Evolutionary conservation across 2,329 filamentous ascomycete genomes (phyloP), one percentile per base, ranked within the genome.

Genomic region (Trichoderma endophyticum): DNA sequence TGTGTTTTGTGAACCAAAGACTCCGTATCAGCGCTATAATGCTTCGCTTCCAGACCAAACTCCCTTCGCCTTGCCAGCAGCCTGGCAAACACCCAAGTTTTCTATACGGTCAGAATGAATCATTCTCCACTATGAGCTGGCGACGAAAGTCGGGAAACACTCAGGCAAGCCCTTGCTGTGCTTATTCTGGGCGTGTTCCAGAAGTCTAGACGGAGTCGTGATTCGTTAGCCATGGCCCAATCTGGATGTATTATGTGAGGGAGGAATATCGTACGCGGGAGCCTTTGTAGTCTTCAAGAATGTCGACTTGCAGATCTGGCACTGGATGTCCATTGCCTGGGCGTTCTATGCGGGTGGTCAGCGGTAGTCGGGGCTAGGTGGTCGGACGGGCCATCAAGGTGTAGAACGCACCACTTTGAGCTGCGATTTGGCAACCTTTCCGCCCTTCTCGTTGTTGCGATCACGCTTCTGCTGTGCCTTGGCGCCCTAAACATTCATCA

Each of bases 201-300:
- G 88, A 74, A 94, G 88, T 74, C 89, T 91, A 74, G 66, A 36
- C 6, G 59, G 14, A 70, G 26, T n/a, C 30, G 28, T 26, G 51
- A 56, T 3, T 2, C 67, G 67, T 76, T 60, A 72, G 71, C 39
- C 15, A 54, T 6, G 36, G n/a, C 15, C 9, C 15, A 18, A 63
- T 24, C 24, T 18, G n/a, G 26, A 32, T 7, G 21, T 30, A 48
- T 43, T 18, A 68, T 72, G 39, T 56, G 39, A 43, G 30, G 36
- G n/a, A 56, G 57, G 68, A 71, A 51, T 26, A 24, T 84, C 88
- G 76, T 85, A 91, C 89, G 91, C 90, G 77, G 91, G 91, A 73
- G 87, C 89, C 79, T 91, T 91, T 73, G 91, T 91, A 43, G 92
- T 95, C 85, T 91, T 91, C 76, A 94, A 87, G 84, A 95, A 94